phyloP scores from a whole-genome alignment of 768 basidiomycete genomes.

The Chalciporus piperatus region DNA sequence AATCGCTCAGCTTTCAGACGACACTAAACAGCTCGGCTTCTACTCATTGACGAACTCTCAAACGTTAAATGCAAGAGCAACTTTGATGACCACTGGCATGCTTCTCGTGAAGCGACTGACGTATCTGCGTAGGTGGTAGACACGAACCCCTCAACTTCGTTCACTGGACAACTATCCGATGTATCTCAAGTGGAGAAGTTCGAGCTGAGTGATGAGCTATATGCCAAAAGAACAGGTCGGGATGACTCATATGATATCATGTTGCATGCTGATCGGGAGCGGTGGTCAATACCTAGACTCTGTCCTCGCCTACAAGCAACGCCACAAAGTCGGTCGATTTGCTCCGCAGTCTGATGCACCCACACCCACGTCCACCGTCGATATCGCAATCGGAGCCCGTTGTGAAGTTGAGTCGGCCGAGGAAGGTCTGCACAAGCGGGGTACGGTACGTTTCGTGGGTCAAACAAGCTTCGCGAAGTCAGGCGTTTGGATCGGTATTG shows the following conservation, averaged over 20 bases:
- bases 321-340: slow-evolving; percentile 86
- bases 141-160: slow-evolving; percentile 67
- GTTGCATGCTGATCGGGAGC: background rate
- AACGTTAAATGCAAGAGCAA: slow-evolving; percentile 66
- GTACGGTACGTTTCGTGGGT: slow-evolving; percentile 85
- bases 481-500: slow-evolving; percentile 76
- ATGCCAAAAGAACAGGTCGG: slow-evolving; percentile 74
- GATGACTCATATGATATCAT: background rate
- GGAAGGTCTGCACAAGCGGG: slow-evolving; percentile 70
- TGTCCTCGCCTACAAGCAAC: slow-evolving; percentile 85
- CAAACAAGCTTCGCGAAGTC: slow-evolving; percentile 65
- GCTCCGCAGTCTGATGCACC: slow-evolving; percentile 49
- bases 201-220: slow-evolving; percentile 79
- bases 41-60: slow-evolving; percentile 78
- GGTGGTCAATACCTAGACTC: slow-evolving; percentile 54
- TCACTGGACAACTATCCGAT: slow-evolving; percentile 85
- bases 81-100: background rate
- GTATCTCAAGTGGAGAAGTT: slow-evolving; percentile 89
- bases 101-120: background rate
- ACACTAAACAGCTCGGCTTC: slow-evolving; percentile 63
- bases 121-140: slow-evolving; percentile 48
- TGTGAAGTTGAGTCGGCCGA: slow-evolving; percentile 80
- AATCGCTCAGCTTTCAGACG: slow-evolving; percentile 60
- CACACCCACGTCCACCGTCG: slow-evolving; percentile 28
- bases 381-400: slow-evolving; percentile 68